Conservation (phyloP, 176 grass and related monocot species). For the Canna indica region DNA sequence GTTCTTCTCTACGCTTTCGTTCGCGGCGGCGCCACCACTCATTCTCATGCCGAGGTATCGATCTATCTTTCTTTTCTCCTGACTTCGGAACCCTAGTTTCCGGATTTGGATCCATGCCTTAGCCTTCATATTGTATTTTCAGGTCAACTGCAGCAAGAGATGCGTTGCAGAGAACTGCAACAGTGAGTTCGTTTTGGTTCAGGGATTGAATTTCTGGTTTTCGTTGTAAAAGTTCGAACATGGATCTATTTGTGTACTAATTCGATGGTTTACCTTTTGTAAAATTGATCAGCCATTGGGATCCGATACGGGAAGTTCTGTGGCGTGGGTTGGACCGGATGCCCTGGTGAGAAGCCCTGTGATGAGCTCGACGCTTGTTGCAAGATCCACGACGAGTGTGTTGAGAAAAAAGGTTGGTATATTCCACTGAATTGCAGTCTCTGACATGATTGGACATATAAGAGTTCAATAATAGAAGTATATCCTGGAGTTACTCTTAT, state of each 20-base stretch:
- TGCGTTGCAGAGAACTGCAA: constrained; percentile 73
- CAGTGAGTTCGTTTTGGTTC: constrained; percentile 27
- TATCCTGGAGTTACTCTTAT: too few relatives aligned
- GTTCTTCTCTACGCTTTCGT: not conserved
- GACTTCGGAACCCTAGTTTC: not conserved
- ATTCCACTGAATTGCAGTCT: too few relatives aligned
- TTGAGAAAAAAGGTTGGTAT: constrained; percentile 67
- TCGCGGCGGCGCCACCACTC: not conserved
- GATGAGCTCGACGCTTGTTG: constrained; percentile 93
- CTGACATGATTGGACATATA: not conserved
- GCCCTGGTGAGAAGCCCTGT: constrained; percentile 81
- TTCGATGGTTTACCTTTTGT: not conserved
- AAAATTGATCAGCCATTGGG: constrained; percentile 39
- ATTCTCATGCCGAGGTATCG: constrained; percentile 13
- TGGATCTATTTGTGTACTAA: not conserved
- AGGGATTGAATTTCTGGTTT: not conserved
- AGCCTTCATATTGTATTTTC: not conserved
- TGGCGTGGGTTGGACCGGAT: constrained; percentile 78
- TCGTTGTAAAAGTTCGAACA: not conserved
- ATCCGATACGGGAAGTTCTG: constrained; percentile 85
- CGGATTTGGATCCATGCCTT: not conserved
- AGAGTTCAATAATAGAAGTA: not conserved
- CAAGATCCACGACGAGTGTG: constrained; percentile 73
- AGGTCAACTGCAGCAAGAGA: constrained; percentile 49
- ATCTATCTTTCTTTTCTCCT: not conserved